Evolutionary conservation across 768 basidiomycete species (phyloP).

Genomic region (Leucosporidium yakuticum): DNA sequence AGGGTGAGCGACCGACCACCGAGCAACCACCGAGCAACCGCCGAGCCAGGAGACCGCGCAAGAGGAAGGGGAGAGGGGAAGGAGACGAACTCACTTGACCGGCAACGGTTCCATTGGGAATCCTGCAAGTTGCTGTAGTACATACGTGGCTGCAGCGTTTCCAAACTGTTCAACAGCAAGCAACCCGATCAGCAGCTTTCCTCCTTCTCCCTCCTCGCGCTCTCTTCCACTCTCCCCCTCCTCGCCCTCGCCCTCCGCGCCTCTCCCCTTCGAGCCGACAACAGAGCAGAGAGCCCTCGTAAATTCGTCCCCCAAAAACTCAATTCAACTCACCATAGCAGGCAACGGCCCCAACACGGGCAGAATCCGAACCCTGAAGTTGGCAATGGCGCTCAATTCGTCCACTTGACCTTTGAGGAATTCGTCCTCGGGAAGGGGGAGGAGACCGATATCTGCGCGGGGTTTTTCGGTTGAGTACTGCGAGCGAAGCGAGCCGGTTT

Average conservation of each 20-base stretch:
- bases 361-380: conserved; percentile 86
- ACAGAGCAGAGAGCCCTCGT: too few species aligned
- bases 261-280: too few species aligned
- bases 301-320: too few species aligned
- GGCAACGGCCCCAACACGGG: conserved; percentile 67
- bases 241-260: too few species aligned
- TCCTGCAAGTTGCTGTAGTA: conserved; percentile 75
- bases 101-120: conserved; percentile 83
- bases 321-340: conserved; percentile 32
- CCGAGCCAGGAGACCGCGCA: too few species aligned
- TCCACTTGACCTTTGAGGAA: conserved; percentile 81
- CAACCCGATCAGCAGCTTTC: neutral
- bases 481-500: too few species aligned
- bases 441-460: conserved; percentile 66
- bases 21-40: too few species aligned
- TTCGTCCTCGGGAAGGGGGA: conserved; percentile 87
- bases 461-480: conserved; percentile 86
- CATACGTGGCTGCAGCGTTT: conserved; percentile 78
- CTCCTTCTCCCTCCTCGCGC: too few species aligned
- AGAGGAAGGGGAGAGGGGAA: too few species aligned
- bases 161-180: conserved; percentile 54
- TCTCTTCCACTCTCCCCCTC: neutral
- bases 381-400: conserved; percentile 81
- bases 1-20: too few species aligned
- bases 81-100: conserved; percentile 68